Base-by-base conservation (phyloP, 208 protist species). In the Crithidia sp. region DNA sequence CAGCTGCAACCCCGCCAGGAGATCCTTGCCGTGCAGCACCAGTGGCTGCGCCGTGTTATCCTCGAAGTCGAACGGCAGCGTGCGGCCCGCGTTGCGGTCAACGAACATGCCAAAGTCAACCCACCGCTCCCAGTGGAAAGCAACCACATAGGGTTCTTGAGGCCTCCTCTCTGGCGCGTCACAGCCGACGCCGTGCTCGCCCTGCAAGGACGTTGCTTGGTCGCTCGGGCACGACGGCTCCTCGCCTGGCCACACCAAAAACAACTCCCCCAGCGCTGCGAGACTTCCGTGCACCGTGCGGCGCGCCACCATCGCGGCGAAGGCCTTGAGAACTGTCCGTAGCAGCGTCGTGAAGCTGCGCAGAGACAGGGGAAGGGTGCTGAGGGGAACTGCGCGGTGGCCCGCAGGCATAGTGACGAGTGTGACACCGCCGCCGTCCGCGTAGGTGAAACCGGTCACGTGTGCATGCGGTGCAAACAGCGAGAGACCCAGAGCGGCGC, bases 61-160 rank as follows among this genome's bases (percentile, higher is more conserved):
- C 49, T 91, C 72, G 14, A 78, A 74, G 45, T 92, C 79, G 50
- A 90, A 87, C 0, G 87, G 84, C 44, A 96, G 77, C 13, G 79
- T 94, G 13, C 90, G 89, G 16, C 92, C 92, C 1, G 83, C 92
- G 64, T 91, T 88, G 71, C 92, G 89, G 70, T 96, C 92, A 10
- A 86, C 76, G 80, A 93, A 96, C 88, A 96, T 94, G 77, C 85
- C 86, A 66, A 96, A 96, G 77, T 96, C 92, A 16, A 95, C 80
- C 52, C 86, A 76, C 19, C 77, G 79, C 76, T 96, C 89, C 90
- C 92, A 96, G 71, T 96, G 92, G 19, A 94, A 75, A 7, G 86
- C 82, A 41, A 93, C 37, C 19, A 96, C 45, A 16, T 89, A 47
- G 8, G 87, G 81, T 9, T 76, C 37, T 8, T 73, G 62, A 40